Percentiles rank a stretch among this genome's conserved stretches.
Conservation (phyloP, 225 moss, liverwort and hornwort species). For the Physcomitrellopsis africana region DNA sequence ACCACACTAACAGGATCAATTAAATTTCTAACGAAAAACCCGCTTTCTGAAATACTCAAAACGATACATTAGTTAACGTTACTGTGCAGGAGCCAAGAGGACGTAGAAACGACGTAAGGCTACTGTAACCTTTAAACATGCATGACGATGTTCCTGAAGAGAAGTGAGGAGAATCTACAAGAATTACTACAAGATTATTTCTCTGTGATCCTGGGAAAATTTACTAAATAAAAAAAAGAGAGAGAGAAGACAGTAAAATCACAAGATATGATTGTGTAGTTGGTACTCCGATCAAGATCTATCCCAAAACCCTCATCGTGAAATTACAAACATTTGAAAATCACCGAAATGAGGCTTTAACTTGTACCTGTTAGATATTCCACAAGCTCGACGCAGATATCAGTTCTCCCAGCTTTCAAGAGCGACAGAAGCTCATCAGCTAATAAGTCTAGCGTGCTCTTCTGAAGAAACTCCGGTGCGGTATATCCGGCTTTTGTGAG, state of each 20-base stretch:
- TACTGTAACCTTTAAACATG: background rate
- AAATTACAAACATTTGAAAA: background rate
- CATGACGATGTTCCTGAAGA: background rate
- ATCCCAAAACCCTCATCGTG: background rate
- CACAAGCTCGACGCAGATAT: slow-evolving; percentile 38
- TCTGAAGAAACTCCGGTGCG: slow-evolving; percentile 35
- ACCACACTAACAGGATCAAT: slow-evolving; percentile 43
- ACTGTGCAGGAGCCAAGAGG: background rate
- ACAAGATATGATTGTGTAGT: background rate
- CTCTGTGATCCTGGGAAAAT: too few species aligned
- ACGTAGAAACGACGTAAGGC: background rate
- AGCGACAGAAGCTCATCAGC: slow-evolving; percentile 34
- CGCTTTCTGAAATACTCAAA: slow-evolving; percentile 36
- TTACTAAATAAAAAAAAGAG: too few species aligned
- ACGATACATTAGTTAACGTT: background rate
- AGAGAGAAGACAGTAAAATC: too few species aligned
- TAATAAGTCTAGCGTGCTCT: slow-evolving; percentile 26
- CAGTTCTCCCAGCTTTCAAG: slow-evolving; percentile 35
- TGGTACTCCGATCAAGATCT: background rate
- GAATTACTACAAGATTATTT: too few species aligned
- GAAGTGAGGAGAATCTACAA: too few species aligned
- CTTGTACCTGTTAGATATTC: slow-evolving; percentile 46
- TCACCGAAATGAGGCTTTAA: background rate
- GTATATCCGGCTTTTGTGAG: slow-evolving; percentile 44
- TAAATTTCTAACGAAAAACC: slow-evolving; percentile 50